Evolutionary conservation across 768 basidiomycete species (phyloP).

Genomic region (Termitomyces eurrhizus): DNA sequence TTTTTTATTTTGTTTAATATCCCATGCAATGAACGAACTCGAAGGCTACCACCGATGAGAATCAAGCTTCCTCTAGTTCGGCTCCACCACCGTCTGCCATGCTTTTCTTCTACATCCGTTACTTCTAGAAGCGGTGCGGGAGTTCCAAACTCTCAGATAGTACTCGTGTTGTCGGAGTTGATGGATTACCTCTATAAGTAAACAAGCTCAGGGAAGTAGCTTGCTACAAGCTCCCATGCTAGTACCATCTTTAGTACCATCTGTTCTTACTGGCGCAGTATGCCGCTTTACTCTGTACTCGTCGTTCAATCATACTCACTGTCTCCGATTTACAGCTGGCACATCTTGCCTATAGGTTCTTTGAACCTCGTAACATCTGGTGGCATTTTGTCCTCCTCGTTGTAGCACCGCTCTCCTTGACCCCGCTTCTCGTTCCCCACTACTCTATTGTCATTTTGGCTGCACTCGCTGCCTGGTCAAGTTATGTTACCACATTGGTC

Average conservation of each 20-base stretch:
- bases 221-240: background rate
- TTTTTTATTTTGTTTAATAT: too few relatives aligned
- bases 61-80: too few relatives aligned
- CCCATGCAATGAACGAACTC: too few relatives aligned
- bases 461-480: conserved; percentile 8
- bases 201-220: too few relatives aligned
- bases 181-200: too few relatives aligned
- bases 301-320: background rate
- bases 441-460: conserved; percentile 1
- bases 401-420: conserved; percentile 5
- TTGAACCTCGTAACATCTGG: conserved; percentile 10
- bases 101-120: too few relatives aligned
- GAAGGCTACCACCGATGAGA: too few relatives aligned
- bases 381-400: conserved; percentile 13
- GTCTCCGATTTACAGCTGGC: conserved; percentile 2
- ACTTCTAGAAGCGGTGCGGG: background rate
- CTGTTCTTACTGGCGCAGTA: conserved; percentile 1
- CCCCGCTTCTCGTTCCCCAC: background rate
- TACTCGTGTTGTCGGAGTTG: too few relatives aligned
- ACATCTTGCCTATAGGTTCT: conserved; percentile 6
- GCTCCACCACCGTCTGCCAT: too few relatives aligned
- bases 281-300: background rate
- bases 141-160: too few relatives aligned
- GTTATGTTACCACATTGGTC: conserved; percentile 3
- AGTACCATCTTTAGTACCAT: background rate